These are phyloP conservation scores for Tolypocladium album DNA, from an alignment of 2,329 filamentous ascomycete species.

Conservation along the genomic window DNA sequence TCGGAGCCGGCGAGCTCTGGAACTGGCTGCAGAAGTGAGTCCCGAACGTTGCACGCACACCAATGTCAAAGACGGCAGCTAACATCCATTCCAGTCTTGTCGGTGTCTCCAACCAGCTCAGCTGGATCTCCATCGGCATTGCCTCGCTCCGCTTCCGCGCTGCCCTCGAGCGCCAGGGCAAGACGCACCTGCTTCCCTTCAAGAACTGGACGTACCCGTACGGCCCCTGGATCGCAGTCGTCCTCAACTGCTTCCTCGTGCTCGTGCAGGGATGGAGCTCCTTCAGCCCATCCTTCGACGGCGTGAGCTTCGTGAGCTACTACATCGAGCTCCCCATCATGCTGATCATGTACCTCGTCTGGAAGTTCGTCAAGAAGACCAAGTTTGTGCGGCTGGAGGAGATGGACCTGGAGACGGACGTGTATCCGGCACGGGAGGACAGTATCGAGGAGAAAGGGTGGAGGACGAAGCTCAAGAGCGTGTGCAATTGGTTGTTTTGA, in stretches of 20 bases:
- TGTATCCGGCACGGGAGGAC: constrained; percentile 36
- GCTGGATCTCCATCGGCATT: constrained; percentile 54
- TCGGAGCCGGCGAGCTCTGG: constrained; percentile 55
- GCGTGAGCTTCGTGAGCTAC: constrained; percentile 50
- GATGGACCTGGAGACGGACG: constrained; percentile 52
- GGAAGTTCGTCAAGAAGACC: constrained; percentile 61
- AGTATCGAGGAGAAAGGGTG: constrained; percentile 25
- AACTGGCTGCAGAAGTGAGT: constrained; percentile 53
- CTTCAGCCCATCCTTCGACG: constrained; percentile 47
- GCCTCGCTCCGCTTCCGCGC: constrained; percentile 55
- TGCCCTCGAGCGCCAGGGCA: constrained; percentile 44
- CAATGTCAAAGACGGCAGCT: neutral
- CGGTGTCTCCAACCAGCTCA: constrained; percentile 56
- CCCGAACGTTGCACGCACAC: too few relatives aligned
- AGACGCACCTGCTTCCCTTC: constrained; percentile 50
- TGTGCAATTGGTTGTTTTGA: constrained; percentile 23
- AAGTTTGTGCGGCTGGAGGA: constrained; percentile 43
- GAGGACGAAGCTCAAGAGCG: constrained; percentile 28
- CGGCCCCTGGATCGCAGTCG: constrained; percentile 45
- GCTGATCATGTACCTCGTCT: constrained; percentile 52
- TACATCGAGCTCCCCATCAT: constrained; percentile 55
- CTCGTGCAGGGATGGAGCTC: constrained; percentile 53
- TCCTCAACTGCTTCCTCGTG: constrained; percentile 48
- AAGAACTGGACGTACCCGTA: constrained; percentile 57
- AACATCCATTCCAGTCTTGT: constrained; percentile 33